Evolutionary conservation across 306 rosid species (phyloP).

Genomic region (Fragaria nilgerrensis): DNA sequence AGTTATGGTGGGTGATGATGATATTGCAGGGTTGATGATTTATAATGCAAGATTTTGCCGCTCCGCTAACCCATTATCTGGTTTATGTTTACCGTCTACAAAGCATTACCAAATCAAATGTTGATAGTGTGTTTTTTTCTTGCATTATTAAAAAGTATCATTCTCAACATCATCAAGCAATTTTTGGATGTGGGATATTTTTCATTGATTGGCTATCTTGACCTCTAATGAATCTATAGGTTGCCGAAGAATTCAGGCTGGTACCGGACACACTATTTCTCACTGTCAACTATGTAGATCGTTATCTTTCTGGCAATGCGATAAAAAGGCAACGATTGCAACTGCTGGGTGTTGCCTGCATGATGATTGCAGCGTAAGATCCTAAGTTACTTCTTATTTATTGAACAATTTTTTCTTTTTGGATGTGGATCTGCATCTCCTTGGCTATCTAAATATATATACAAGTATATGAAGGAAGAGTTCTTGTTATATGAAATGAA

Average conservation of each 20-base stretch:
- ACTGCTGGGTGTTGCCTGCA: slow-evolving; percentile 78
- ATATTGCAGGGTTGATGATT: slow-evolving; percentile 6
- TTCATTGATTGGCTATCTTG: slow-evolving; percentile 4
- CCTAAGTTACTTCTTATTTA: background rate
- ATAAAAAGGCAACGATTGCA: slow-evolving; percentile 63
- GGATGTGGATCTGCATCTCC: slow-evolving; percentile 1
- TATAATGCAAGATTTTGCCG: slow-evolving; percentile 7
- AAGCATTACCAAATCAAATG: background rate
- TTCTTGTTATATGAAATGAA: background rate
- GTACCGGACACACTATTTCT: slow-evolving; percentile 71
- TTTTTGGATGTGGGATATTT: background rate
- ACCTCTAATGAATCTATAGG: slow-evolving; percentile 34
- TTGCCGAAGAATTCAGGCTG: slow-evolving; percentile 80
- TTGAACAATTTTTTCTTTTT: background rate
- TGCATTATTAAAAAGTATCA: background rate
- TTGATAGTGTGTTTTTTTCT: slow-evolving; percentile 7
- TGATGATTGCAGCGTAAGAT: slow-evolving; percentile 88
- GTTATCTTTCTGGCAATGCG: slow-evolving; percentile 76
- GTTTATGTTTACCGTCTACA: background rate
- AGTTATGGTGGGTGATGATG: slow-evolving; percentile 14
- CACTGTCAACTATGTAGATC: slow-evolving; percentile 74
- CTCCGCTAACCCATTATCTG: background rate
- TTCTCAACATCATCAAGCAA: slow-evolving; percentile 2
- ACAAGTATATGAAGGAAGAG: background rate
- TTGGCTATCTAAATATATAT: background rate